Evolutionary conservation across 2,329 filamentous ascomycete genomes (phyloP), one percentile per base, ranked within the genome.

Genomic region (Colletotrichum magnum): DNA sequence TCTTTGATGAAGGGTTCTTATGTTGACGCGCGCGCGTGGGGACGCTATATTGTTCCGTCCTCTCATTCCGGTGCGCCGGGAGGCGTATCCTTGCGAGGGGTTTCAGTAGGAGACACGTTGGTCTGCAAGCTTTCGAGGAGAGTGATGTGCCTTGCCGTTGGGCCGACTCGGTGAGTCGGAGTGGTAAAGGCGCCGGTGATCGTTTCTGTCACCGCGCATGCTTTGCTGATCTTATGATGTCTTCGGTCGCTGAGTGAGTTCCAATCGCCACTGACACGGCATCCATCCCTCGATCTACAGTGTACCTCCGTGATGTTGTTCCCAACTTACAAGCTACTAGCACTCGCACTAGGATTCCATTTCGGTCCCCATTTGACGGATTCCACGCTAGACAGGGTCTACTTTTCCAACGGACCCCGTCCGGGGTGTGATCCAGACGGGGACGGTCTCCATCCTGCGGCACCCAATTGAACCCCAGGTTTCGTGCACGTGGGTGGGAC

Each of bases 401-500:
- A 16, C 9, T 15, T 16, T 28, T 66, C 48, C n/a, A n/a, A n/a
- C n/a, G n/a, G n/a, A n/a, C n/a, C n/a, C 53, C 45, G 32, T 60
- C 56, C 57, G 56, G 32, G 51, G 62, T 61, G 56, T 21, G 24
- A 61, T 66, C 43, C 45, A 61, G 62, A 47, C 36, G 62, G 43
- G 53, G 16, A 32, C 28, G 28, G 28, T 7, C 43, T 32, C 47
- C 36, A 24, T 32, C 28, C 47, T 12, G 21, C 36, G 51, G 15
- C 51, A 45, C 16, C 68, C 68, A 70, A 70, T 70, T 13, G 68
- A 68, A 32, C 68, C 45, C 64, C 58, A 48, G 45, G 18, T 63
- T 45, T 28, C 47, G n/a, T 12, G 53, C 68, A 70, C 68, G 68
- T 70, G 68, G 68, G 64, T 53, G 56, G 51, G 21, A 57, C 26